Base-by-base conservation (phyloP, 805 yeast species). In the Candida pseudoglaebosa region DNA sequence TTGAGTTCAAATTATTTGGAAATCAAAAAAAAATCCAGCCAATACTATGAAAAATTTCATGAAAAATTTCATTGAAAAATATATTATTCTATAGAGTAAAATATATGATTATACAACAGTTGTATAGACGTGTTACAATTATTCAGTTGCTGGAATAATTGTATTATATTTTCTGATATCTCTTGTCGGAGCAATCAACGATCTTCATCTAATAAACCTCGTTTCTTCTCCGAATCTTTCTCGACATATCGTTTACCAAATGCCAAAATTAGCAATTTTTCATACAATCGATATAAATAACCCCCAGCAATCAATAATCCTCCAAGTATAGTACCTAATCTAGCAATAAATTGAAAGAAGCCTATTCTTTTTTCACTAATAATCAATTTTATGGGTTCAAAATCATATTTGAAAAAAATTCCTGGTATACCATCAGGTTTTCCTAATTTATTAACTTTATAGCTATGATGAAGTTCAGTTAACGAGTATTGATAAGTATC, bases 401-500 rank as follows among this genome's bases (percentile, higher is more conserved):
- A 88, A 48, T 88, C 88, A 58, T 90, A 91, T 40, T 75, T 77
- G 65, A 93, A 77, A 52, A 75, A 84, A 18, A 91, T 80, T 0
- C 96, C 97, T 3, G 97, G 95, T 4, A 74, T 56, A 1, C 54
- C 54, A n/a, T 30, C 36, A 3, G 65, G 64, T 20, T 28, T 21
- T 6, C 19, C 21, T 21, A 14, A 33, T 12, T 32, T 29, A 13
- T 43, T 26, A 3, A 44, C 30, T 5, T 38, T 36, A 19, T 44
- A 30, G 7, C 47, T 52, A 24, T 52, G 59, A 41, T 71, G 75
- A 29, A 66, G 70, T 43, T 75, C 79, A 4, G 84, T 74, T 16
- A 84, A 59, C 1, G 97, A 80, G 59, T 87, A 93, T 61, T 90
- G 98, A 56, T 84, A 82, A 1, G 98, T 90, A 41, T 84, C 84